A percentile compares a stretch with the other conserved stretches of the same genome.
phyloP scores from a whole-genome alignment of 805 yeast genomes.

The Suhomyces sp. region DNA sequence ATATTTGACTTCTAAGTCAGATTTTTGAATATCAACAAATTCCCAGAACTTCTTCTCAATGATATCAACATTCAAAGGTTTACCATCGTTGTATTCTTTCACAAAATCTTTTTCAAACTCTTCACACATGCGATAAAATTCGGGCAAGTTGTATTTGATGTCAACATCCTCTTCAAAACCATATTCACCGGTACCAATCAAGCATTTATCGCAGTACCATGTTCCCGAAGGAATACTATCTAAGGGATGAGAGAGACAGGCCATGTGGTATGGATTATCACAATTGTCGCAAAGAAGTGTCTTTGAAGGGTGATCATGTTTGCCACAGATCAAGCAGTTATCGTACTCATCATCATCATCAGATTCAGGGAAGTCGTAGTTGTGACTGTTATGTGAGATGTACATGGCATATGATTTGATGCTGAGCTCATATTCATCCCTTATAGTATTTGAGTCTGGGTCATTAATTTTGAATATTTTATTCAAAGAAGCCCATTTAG shows the following conservation, averaged over 20 bases:
- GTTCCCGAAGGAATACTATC: conserved; percentile 51
- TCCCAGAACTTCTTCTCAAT: conserved; percentile 73
- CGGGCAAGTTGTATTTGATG: conserved; percentile 51
- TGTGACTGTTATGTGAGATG: conserved; percentile 23
- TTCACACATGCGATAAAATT: conserved; percentile 58
- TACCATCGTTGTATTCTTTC: conserved; percentile 25
- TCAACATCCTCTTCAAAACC: conserved; percentile 74
- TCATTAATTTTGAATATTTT: conserved; percentile 12
- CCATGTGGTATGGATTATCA: conserved; percentile 62
- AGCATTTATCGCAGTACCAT: conserved; percentile 84
- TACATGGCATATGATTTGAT: conserved; percentile 35
- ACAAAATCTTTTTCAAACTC: conserved; percentile 47
- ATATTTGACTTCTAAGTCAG: conserved; percentile 62
- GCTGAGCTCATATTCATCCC: conserved; percentile 23
- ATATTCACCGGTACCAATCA: conserved; percentile 84
- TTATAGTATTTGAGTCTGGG: conserved; percentile 14
- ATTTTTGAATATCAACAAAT: conserved; percentile 37
- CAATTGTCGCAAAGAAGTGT: conserved; percentile 74
- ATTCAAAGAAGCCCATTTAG: conserved; percentile 25
- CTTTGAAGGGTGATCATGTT: conserved; percentile 42
- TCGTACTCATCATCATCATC: conserved; percentile 29
- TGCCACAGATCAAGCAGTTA: conserved; percentile 50
- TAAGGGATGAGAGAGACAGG: conserved; percentile 63
- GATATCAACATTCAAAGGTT: conserved; percentile 38
- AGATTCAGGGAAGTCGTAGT: conserved; percentile 31